Evolutionary conservation across 2,329 filamentous ascomycete genomes (phyloP), one percentile per base, ranked within the genome.

Genomic region (Hypoxylon sp.): DNA sequence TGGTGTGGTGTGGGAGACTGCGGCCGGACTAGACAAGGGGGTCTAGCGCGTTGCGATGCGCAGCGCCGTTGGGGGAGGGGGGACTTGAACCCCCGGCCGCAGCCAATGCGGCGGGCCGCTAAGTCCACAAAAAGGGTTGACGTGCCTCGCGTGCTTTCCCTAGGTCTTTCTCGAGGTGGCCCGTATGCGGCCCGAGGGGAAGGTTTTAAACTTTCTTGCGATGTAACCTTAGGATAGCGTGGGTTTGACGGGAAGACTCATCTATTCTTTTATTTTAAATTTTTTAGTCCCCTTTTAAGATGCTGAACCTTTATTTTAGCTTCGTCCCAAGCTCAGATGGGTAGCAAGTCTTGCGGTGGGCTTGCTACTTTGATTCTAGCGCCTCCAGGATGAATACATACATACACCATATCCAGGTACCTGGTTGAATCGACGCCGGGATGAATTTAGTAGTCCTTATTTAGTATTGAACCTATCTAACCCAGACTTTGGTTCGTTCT

Each of bases 11-110:
- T 74, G 73, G 67, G 49, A 74, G 71, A 74, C 71, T 42, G 33
- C 66, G 67, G 57, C 38, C 59, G 61, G 61, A 69, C 73, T 74
- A 74, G 73, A 74, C 73, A 74, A 74, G 72, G 72, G 70, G 67
- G 62, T 54, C 40, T 64, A 61, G 61, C 50, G 49, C 32, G 28
- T 6, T 51, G 54, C 46, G 46, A 56, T 54, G 45, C 36, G 36
- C 16, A 44, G 48, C 55, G 42, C 56, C 61, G 61, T 55, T 60
- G 36, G 44, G 36, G 24, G n/a, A n/a, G n/a, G n/a, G n/a, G n/a
- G n/a, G n/a, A n/a, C n/a, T 42, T 49, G 48, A 16, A 30, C 38
- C 48, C 48, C 56, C 56, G 33, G 55, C 30, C 30, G 22, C 36
- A 30, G 46, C 50, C 51, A 54, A 46, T 51, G 57, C 52, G 53